These are phyloP conservation scores for Delonix regia DNA, from an alignment of 306 rosid species.

Conservation along the genomic window DNA sequence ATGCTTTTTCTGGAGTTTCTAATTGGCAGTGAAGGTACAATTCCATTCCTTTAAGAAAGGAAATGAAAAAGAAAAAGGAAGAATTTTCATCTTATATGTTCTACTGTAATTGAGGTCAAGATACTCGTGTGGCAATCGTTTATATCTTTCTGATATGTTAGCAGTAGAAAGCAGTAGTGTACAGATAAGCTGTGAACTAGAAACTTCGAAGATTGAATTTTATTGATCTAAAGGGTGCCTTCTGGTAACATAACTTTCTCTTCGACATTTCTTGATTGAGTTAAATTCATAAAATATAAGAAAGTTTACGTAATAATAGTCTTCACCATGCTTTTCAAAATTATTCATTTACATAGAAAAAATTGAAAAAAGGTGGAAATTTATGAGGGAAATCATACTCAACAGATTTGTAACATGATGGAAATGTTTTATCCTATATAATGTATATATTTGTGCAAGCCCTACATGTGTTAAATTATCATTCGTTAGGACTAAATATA, in stretches of 20 bases:
- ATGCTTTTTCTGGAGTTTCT: background rate
- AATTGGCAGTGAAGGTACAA: background rate
- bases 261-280: background rate
- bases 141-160: background rate
- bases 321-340: background rate
- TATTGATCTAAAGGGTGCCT: too few relatives aligned
- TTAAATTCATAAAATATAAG: background rate
- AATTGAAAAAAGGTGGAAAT: background rate
- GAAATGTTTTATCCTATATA: background rate
- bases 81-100: background rate
- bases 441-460: background rate
- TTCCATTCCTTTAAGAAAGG: background rate
- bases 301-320: background rate
- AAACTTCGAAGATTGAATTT: too few relatives aligned
- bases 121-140: background rate
- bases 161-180: too few relatives aligned
- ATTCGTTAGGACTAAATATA: slow-evolving; percentile 1
- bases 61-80: background rate
- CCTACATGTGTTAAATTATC: slow-evolving; percentile 2
- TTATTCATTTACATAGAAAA: background rate
- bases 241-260: too few relatives aligned
- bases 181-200: too few relatives aligned
- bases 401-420: background rate
- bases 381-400: background rate
- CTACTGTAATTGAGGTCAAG: background rate